Percentiles rank a stretch among this genome's conserved stretches.
phyloP scores from a whole-genome alignment of 345 rosid genomes.

The Cardamine chenopodiifolia region DNA sequence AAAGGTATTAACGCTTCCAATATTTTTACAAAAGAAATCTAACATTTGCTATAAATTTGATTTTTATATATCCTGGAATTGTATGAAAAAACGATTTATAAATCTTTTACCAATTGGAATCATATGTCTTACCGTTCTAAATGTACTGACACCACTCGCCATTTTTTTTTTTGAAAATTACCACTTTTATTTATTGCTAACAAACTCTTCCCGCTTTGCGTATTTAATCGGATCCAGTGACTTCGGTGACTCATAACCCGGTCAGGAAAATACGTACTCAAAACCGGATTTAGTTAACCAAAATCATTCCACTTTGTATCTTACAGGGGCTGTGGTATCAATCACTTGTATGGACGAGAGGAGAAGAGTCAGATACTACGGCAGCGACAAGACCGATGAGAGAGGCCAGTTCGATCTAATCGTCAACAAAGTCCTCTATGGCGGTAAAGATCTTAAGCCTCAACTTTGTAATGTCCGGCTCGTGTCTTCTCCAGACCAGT shows the following conservation, averaged over 20 bases:
- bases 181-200: no score
- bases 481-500: slow-evolving; percentile 62
- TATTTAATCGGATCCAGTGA: no score
- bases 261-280: no score
- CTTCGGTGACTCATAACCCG: no score
- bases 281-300: no score
- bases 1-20: slow-evolving; percentile 50
- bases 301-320: neutral
- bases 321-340: slow-evolving; percentile 62
- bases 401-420: slow-evolving; percentile 59
- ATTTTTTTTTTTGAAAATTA: no score
- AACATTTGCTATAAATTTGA: neutral
- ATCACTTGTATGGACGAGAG: slow-evolving; percentile 76
- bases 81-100: no score
- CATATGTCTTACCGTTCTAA: no score
- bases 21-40: no score
- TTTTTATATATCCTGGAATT: neutral
- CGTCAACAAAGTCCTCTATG: slow-evolving; percentile 44
- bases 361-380: slow-evolving; percentile 56
- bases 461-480: slow-evolving; percentile 61
- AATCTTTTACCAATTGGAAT: no score
- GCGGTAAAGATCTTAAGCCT: slow-evolving; percentile 56
- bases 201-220: no score
- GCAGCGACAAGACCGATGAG: slow-evolving; percentile 65
- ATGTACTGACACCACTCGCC: no score